Evolutionary conservation across 768 basidiomycete species (phyloP), one percentile per base, ranked within the genome.

Genomic region (Gymnopilus dilepis): DNA sequence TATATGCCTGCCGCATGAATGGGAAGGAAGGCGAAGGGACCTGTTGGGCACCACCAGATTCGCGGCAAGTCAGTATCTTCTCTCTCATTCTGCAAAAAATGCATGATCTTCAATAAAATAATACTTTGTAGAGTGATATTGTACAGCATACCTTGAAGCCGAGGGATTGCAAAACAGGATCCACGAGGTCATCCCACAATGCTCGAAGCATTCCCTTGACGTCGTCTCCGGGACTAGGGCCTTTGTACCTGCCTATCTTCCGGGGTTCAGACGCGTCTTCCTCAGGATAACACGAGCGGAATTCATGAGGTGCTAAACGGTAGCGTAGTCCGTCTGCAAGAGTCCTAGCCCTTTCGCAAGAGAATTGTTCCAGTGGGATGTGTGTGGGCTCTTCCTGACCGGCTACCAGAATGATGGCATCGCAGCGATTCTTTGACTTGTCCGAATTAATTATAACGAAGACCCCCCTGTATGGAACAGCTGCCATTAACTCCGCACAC

Each of bases 1-100:
- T 71, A 73, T 3, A 72, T 54, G 22, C 75, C 73, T 2, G 75
- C 73, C 4, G 76, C 74, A 61, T 76, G 76, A 21, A 76, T 62
- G 5, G 76, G 74, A 40, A 78, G 69, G 42, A 70, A 68, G 5
- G 70, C 30, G 1, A 76, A 56, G 6, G 64, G 65, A 7, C 70
- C 70, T 5, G 73, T 75, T 2, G 69, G 67, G 60, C 73, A 77
- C 76, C 75, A 70, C 33, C 33, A 34, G 12, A 34, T 34, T 12
- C 33, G 33, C 12, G 33, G 33, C 37, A 63, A 34, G 6, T 34
- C 33, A 34, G 6, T 12, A 12, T 12, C 33, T 34, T 34, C 33
- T 12, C 12, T 12, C 33, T 6, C 6, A 6, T 6, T 12, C 33
- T 34, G n/a, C n/a, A 34, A 34, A 34, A 34, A 12, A 6, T 34